Conservation (phyloP, 208 protist genomes). For the Leishmania arabica region DNA sequence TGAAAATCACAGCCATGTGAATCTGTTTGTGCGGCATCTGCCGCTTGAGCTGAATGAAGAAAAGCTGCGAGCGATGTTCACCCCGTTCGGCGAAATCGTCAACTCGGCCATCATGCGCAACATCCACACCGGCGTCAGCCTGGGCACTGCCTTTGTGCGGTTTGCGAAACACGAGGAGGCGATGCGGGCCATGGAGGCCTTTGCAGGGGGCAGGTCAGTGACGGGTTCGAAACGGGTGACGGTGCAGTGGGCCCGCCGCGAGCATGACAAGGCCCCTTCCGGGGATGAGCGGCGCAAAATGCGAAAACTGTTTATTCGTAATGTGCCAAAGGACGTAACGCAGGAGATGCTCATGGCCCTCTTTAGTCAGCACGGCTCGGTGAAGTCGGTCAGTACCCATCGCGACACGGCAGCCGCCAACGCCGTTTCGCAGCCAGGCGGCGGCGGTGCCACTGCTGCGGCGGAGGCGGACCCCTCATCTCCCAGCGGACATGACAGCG, state of each 20-base stretch:
- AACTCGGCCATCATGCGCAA: slow-evolving; percentile 74
- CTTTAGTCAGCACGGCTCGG: slow-evolving; percentile 51
- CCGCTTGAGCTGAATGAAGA: slow-evolving; percentile 48
- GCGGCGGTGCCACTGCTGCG: neutral
- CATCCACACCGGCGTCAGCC: slow-evolving; percentile 75
- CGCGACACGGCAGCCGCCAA: slow-evolving; percentile 56
- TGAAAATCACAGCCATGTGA: slow-evolving; percentile 49
- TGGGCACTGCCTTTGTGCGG: slow-evolving; percentile 80
- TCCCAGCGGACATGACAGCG: neutral
- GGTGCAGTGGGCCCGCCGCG: slow-evolving; percentile 68
- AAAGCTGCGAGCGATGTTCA: slow-evolving; percentile 48
- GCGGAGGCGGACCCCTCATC: neutral
- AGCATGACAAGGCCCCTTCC: slow-evolving; percentile 72
- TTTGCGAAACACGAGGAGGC: slow-evolving; percentile 49
- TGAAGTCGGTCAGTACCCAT: slow-evolving; percentile 60
- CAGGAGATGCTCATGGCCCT: slow-evolving; percentile 38
- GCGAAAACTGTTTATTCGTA: slow-evolving; percentile 86
- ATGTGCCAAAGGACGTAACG: slow-evolving; percentile 69
- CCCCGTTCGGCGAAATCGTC: slow-evolving; percentile 56
- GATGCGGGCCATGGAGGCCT: slow-evolving; percentile 31
- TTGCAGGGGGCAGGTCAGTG: slow-evolving; percentile 12
- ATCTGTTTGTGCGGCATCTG: slow-evolving; percentile 64
- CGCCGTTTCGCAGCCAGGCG: slow-evolving; percentile 19
- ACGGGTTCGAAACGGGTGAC: slow-evolving; percentile 29
- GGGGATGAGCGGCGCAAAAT: slow-evolving; percentile 59